Base-by-base conservation (phyloP, 2,329 filamentous ascomycete genomes). In the Calonectria multiphialidica region DNA sequence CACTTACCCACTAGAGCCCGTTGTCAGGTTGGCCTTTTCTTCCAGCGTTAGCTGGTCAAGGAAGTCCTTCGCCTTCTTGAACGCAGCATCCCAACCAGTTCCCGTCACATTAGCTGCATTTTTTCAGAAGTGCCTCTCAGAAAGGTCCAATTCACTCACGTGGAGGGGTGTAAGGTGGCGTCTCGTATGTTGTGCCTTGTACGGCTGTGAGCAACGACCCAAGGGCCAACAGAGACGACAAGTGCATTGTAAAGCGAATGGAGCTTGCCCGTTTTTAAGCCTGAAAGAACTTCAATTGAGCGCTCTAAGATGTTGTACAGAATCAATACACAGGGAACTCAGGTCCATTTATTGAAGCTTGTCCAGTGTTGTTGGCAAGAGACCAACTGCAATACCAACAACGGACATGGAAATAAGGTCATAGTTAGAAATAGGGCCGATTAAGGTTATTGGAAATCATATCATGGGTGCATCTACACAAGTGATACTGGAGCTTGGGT, bases 21-120 rank as follows among this genome's bases (percentile, higher is more conserved):
- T 40, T 15, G 45, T 65, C 8, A 53, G n/a, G 35, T 50, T 65
- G 18, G 62, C 62, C 62, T 65, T 65, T 44, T 65, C 62, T 30
- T 65, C 62, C 12, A 65, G 9, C 13, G 62, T 65, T 21, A 65
- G 33, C 18, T 65, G 62, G 2, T 28, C 47, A 13, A 65, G 16
- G 6, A 65, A 50, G 9, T 45, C 62, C n/a, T 50, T 40, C 13
- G 62, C 62, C 16, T 62, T 62, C 3, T 42, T 10, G 37, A 62
- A 62, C 3, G 57, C 57, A 1, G 16, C 23, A 28, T 62, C 57
- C 57, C 57, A 62, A 6, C 57, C 57, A 3, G 2, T 44, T 21
- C 57, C 57, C 2, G 57, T 62, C 5, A 44, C 57, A 45, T 62
- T 62, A 6, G 35, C 57, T 62, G 2, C 2, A 15, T 2, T 18